Evolutionary conservation across 768 basidiomycete genomes (phyloP).

Genomic region (Paxillus ammoniavirescens): DNA sequence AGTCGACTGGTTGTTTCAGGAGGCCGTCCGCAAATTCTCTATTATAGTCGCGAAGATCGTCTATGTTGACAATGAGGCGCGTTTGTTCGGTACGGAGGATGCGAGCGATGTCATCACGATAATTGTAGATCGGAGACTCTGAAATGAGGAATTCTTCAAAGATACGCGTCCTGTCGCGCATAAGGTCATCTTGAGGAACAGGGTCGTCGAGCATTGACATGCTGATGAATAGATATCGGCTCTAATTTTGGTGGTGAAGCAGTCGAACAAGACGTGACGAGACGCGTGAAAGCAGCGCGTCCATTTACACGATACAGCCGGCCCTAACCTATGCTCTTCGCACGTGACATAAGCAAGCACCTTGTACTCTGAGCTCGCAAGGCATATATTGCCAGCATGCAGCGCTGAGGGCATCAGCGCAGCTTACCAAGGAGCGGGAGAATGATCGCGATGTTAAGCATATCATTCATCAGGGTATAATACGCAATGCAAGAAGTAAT

Average conservation of each 20-base stretch:
- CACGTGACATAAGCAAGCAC: not conserved
- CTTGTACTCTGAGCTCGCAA: too few species aligned
- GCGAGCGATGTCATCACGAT: constrained; percentile 78
- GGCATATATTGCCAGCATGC: too few species aligned
- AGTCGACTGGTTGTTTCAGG: constrained; percentile 84
- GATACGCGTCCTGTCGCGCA: constrained; percentile 71
- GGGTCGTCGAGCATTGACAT: constrained; percentile 50
- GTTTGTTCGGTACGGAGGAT: constrained; percentile 83
- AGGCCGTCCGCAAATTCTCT: constrained; percentile 86
- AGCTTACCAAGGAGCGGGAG: not conserved
- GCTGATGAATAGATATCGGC: constrained; percentile 2
- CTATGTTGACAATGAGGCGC: constrained; percentile 92
- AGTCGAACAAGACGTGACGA: not conserved
- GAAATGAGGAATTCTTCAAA: constrained; percentile 84
- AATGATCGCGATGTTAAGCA: not conserved
- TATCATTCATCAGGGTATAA: not conserved
- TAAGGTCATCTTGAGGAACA: constrained; percentile 64
- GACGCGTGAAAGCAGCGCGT: constrained; percentile 24
- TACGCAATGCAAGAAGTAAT: not conserved
- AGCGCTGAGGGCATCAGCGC: too few species aligned
- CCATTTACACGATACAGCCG: constrained; percentile 27
- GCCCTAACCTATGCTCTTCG: constrained; percentile 30
- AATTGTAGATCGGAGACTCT: constrained; percentile 68
- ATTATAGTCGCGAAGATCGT: constrained; percentile 92
- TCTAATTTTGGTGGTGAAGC: not conserved